phyloP scores from a whole-genome alignment of 2,329 filamentous ascomycete species.

The Cladorrhinum sp. region DNA sequence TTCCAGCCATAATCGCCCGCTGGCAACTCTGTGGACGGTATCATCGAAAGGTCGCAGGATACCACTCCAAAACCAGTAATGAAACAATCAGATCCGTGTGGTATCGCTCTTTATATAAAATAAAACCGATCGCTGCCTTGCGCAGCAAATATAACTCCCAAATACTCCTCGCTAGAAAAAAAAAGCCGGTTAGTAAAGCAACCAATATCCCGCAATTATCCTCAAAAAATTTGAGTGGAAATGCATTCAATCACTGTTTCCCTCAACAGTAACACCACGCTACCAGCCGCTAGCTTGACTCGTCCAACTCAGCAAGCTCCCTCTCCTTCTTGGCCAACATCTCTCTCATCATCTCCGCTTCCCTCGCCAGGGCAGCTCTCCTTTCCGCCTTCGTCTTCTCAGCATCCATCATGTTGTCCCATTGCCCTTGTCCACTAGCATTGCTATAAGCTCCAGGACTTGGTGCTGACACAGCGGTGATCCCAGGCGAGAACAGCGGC shows the following conservation, averaged over 20 bases:
- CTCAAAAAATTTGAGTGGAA: neutral
- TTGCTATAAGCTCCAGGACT: constrained; percentile 41
- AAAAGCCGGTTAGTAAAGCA: too few species aligned
- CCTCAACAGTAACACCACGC: too few species aligned
- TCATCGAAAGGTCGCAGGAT: too few species aligned
- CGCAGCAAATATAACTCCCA: neutral
- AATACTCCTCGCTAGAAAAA: neutral
- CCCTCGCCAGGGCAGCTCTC: constrained; percentile 63
- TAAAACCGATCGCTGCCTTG: too few species aligned
- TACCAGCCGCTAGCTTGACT: neutral
- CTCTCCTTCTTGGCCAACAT: constrained; percentile 70
- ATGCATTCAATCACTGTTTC: neutral
- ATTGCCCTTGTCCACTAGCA: neutral
- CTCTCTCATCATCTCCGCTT: constrained; percentile 74
- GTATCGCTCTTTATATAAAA: too few species aligned
- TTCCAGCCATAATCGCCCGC: too few species aligned
- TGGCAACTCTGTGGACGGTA: too few species aligned
- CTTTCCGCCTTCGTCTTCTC: constrained; percentile 54
- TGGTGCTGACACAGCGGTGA: constrained; percentile 39
- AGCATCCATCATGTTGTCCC: constrained; percentile 21
- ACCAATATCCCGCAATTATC: too few species aligned
- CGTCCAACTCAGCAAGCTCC: constrained; percentile 55
- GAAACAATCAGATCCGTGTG: too few species aligned
- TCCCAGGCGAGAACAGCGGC: constrained; percentile 43
- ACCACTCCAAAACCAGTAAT: too few species aligned